Evolutionary conservation across 2,329 filamentous ascomycete genomes (phyloP), one percentile per base, ranked within the genome.

Genomic region (Fusarium xylarioides): DNA sequence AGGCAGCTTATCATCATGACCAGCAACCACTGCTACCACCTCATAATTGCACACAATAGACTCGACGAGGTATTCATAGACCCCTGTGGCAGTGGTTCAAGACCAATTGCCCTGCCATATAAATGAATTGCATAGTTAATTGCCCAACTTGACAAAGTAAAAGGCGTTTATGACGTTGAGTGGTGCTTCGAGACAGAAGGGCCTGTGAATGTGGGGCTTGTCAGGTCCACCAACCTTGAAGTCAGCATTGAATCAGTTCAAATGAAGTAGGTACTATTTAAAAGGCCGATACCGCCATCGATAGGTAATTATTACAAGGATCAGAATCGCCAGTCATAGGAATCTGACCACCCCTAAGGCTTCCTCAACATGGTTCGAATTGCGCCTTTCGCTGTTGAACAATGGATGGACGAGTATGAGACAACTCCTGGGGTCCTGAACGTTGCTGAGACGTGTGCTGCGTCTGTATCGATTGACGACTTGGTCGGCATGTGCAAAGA

Each of bases 361-460:
- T 18, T 37, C 10, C 14, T 34, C 12, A 62, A 59, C 12, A 90
- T 91, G 88, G 88, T 90, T 38, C 82, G 86, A 54, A 87, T 92
- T 70, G 83, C 86, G 26, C 85, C 71, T 2, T 94, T 94, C 77
- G 87, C 88, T 21, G 92, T 96, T 14, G 94, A 97, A 83, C 81
- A 90, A 81, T 92, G 90, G 90, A 91, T 91, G 88, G 87, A 90
- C 80, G 82, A 84, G 61, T 89, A 90, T 71, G 88, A 91, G 78
- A 84, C 76, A 14, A 89, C 86, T 6, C 86, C 87, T 0, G 85
- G 84, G 10, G 86, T 88, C 5, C 79, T 91, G 80, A 95, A 97
- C 80, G 88, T 95, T 54, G 92, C 93, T 64, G 93, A 95, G 81
- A 95, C 93, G 2, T 95, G 93, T 78, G 92, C 90, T 63, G 90